These are phyloP conservation scores for Monosporozyma servazzii DNA, from an alignment of 805 yeast genomes.

Conservation along the genomic window DNA sequence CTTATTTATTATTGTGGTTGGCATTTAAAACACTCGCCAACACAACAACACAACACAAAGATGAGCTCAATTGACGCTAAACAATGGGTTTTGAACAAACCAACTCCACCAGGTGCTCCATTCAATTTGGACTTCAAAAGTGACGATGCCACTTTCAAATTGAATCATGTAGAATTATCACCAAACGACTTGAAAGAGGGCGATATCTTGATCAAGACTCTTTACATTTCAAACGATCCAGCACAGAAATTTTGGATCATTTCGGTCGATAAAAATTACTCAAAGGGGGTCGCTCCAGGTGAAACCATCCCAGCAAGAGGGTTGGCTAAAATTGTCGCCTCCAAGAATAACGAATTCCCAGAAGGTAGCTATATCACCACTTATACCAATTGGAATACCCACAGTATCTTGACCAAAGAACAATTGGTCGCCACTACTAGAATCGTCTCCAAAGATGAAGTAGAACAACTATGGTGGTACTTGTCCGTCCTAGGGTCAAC, in stretches of 20 bases:
- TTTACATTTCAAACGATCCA: slow-evolving; percentile 50
- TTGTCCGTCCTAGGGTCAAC: slow-evolving; percentile 47
- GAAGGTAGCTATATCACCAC: slow-evolving; percentile 39
- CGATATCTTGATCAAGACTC: slow-evolving; percentile 37
- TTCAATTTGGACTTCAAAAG: slow-evolving; percentile 20
- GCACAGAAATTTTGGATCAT: slow-evolving; percentile 52
- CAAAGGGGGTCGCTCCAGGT: slow-evolving; percentile 30
- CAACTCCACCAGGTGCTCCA: slow-evolving; percentile 20
- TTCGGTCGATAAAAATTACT: slow-evolving; percentile 24
- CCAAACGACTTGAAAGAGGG: slow-evolving; percentile 27
- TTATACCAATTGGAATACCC: slow-evolving; percentile 40
- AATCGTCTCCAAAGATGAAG: slow-evolving; percentile 12
- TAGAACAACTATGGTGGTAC: slow-evolving; percentile 36
- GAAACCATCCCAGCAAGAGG: slow-evolving; percentile 43
- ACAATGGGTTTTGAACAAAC: slow-evolving; percentile 26
- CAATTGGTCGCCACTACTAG: background rate
- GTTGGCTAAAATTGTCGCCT: slow-evolving; percentile 40
- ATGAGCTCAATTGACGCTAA: slow-evolving; percentile 20
- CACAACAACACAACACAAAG: background rate
- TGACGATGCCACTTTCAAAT: slow-evolving; percentile 27
- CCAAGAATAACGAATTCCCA: slow-evolving; percentile 33
- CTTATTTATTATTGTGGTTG: too few relatives aligned
- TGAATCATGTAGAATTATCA: slow-evolving; percentile 15
- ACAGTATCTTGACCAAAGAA: slow-evolving; percentile 29
- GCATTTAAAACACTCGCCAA: too few relatives aligned